Conservation (phyloP, 1,139 yeast genomes). For the Pichiaceae sp. region DNA sequence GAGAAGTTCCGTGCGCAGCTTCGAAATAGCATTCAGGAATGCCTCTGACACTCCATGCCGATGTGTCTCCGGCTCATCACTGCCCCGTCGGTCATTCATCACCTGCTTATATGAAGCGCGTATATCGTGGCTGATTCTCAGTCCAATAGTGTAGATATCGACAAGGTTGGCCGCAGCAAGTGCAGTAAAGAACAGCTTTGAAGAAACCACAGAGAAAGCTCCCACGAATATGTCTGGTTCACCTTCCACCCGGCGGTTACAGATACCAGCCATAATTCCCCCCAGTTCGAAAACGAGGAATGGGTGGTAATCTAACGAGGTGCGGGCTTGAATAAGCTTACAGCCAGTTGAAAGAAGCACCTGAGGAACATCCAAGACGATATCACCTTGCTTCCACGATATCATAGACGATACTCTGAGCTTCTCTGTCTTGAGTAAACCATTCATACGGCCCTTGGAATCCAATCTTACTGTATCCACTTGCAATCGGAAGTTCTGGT, state of each 20-base stretch:
- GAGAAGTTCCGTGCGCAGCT: slow-evolving; percentile 50
- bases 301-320: slow-evolving; percentile 78
- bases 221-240: slow-evolving; percentile 42
- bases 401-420: slow-evolving; percentile 58
- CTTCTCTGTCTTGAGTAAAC: slow-evolving; percentile 42
- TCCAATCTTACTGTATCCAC: slow-evolving; percentile 42
- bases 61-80: slow-evolving; percentile 11
- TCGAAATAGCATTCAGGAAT: slow-evolving; percentile 22
- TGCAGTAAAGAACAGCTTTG: slow-evolving; percentile 66
- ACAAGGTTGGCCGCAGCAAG: slow-evolving; percentile 75
- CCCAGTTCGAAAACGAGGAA: slow-evolving; percentile 57
- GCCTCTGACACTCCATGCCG: slow-evolving; percentile 29
- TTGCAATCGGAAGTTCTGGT: slow-evolving; percentile 61
- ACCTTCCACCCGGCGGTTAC: slow-evolving; percentile 51
- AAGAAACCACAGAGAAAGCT: slow-evolving; percentile 45
- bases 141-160: slow-evolving; percentile 67
- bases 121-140: slow-evolving; percentile 68
- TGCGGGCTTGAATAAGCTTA: slow-evolving; percentile 45
- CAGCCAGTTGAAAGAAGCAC: slow-evolving; percentile 56
- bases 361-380: slow-evolving; percentile 50
- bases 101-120: slow-evolving; percentile 68
- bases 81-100: slow-evolving; percentile 32
- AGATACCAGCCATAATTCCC: slow-evolving; percentile 46
- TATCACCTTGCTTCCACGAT: slow-evolving; percentile 51
- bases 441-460: slow-evolving; percentile 77